A percentile compares a stretch with the other conserved stretches of the same genome.
These are phyloP conservation scores for Alternaria panax DNA, from an alignment of 2,329 filamentous ascomycete species.

Conservation along the genomic window DNA sequence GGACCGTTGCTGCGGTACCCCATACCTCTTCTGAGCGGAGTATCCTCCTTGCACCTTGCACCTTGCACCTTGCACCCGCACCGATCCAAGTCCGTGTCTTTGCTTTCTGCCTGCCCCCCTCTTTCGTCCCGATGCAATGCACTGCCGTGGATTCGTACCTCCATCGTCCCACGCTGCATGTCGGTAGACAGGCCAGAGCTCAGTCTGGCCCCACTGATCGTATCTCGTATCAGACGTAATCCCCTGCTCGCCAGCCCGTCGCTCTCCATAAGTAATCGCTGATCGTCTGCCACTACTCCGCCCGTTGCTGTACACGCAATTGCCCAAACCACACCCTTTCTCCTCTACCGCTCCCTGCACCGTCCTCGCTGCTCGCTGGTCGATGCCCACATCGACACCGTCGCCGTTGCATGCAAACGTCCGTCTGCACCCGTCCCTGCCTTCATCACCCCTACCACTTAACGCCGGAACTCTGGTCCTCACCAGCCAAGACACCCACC, in stretches of 20 bases:
- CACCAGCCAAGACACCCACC: constrained; percentile 16
- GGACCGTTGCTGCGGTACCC: constrained; percentile 29
- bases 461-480: neutral
- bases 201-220: constrained; percentile 37
- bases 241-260: constrained; percentile 36
- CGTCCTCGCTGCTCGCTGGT: constrained; percentile 21
- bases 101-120: constrained; percentile 22
- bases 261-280: constrained; percentile 35
- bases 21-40: constrained; percentile 9
- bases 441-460: neutral
- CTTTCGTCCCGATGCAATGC: constrained; percentile 35
- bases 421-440: constrained; percentile 6
- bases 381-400: constrained; percentile 12
- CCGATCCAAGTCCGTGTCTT: constrained; percentile 26
- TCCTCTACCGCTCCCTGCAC: neutral
- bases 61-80: constrained; percentile 21
- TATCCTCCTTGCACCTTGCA: constrained; percentile 9
- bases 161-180: constrained; percentile 35
- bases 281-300: constrained; percentile 16
- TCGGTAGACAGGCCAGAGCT: constrained; percentile 25
- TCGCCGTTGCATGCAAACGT: constrained; percentile 10
- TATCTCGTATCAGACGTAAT: constrained; percentile 28
- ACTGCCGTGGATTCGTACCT: constrained; percentile 33
- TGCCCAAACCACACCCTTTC: neutral
- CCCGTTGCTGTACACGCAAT: neutral